These are phyloP conservation scores for Vitis labrusca DNA, from an alignment of 164 flowering plant species.

Conservation along the genomic window DNA sequence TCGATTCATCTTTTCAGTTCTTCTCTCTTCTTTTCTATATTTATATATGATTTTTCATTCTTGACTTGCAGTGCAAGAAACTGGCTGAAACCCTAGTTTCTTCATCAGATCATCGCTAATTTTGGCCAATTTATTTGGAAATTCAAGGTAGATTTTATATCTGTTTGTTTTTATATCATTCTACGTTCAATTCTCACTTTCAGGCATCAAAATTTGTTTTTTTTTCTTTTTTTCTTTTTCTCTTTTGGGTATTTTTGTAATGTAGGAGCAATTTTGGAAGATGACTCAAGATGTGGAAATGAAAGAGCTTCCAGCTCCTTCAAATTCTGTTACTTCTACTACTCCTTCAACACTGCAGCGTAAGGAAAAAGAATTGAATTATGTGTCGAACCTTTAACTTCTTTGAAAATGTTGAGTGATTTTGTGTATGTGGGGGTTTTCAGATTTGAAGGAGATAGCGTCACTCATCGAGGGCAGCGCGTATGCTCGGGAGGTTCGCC, in stretches of 20 bases:
- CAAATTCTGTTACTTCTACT: constrained; percentile 48
- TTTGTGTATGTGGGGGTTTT: not conserved
- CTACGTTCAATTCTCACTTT: not conserved
- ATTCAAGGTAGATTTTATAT: not conserved
- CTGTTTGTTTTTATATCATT: not conserved
- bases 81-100: not conserved
- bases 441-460: constrained; percentile 84
- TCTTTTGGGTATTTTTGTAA: not conserved
- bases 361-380: constrained; percentile 21
- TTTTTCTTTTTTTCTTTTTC: not conserved
- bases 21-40: not conserved
- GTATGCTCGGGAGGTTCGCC: constrained; percentile 65
- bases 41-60: not conserved
- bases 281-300: constrained; percentile 91
- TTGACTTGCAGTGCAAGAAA: not conserved
- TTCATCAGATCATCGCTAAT: constrained; percentile 1
- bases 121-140: not conserved
- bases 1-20: not conserved
- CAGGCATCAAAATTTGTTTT: not conserved
- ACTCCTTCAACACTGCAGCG: constrained; percentile 59
- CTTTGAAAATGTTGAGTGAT: not conserved
- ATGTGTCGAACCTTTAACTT: no score
- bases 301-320: constrained; percentile 61
- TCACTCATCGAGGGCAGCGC: constrained; percentile 73
- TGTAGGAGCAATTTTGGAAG: constrained; percentile 5